Conservation (phyloP, 2,329 filamentous ascomycete species). For the Thermochaetoides dissita region DNA sequence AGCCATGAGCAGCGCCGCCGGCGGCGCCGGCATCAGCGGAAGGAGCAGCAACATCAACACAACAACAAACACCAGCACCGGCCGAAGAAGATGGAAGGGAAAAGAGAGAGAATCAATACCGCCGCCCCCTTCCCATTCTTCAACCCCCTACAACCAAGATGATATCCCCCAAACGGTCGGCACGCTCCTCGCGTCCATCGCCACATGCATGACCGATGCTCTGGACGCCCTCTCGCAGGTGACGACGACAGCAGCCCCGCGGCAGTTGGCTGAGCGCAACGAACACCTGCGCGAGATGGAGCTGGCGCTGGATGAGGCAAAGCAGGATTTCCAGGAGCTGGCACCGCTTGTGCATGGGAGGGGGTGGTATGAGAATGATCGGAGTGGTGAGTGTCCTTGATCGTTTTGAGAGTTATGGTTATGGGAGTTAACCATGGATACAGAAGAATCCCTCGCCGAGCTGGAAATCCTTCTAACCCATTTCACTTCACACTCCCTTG, state of each 20-base stretch:
- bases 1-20: conserved; percentile 9
- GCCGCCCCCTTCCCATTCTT: too few relatives aligned
- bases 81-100: neutral
- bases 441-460: conserved; percentile 40
- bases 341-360: conserved; percentile 40
- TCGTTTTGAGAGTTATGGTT: too few relatives aligned
- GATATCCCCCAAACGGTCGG: conserved; percentile 32
- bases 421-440: neutral
- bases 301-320: conserved; percentile 42
- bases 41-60: conserved; percentile 1
- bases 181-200: conserved; percentile 43
- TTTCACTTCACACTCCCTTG: conserved; percentile 33
- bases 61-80: conserved; percentile 4
- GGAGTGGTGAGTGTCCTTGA: conserved; percentile 29
- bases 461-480: conserved; percentile 30
- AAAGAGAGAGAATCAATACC: too few relatives aligned
- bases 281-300: conserved; percentile 43
- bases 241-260: conserved; percentile 28
- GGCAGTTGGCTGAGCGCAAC: conserved; percentile 42
- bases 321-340: conserved; percentile 46
- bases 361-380: conserved; percentile 44
- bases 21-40: conserved; percentile 7
- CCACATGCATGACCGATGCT: conserved; percentile 37
- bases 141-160: too few relatives aligned
- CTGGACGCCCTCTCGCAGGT: conserved; percentile 37